Base-by-base conservation (phyloP, 2,329 filamentous ascomycete species). In the Chaetomiaceae sp. region DNA sequence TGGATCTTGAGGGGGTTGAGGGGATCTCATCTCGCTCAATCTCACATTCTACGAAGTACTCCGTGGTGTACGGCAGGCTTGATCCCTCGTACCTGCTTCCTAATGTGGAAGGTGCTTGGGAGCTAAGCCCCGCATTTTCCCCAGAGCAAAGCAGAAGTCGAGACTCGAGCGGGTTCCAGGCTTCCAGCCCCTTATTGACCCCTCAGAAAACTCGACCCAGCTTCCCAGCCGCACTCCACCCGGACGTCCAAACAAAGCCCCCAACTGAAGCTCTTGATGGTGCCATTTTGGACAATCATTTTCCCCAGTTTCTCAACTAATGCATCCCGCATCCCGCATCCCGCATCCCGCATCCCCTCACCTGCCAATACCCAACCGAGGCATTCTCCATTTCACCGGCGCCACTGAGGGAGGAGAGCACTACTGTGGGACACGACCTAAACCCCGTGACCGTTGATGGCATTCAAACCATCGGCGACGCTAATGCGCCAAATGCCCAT, bases 91-190 rank as follows among this genome's bases (percentile, higher is more conserved):
- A n/a, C n/a, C n/a, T n/a, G n/a, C n/a, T n/a, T n/a, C n/a, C n/a
- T n/a, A n/a, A n/a, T n/a, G n/a, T n/a, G n/a, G n/a, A n/a, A n/a
- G n/a, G n/a, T n/a, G n/a, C n/a, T n/a, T n/a, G n/a, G n/a, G n/a
- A 3, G 7, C 41, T 38, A n/a, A 40, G 23, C 37, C n/a, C 43
- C 49, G 27, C 37, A 43, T 19, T 43, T 51, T 51, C 49, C 49
- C 49, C 49, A 47, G 49, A 39, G n/a, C 23, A 21, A 44, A 23
- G 25, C 23, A 13, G 27, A 30, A 23, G 25, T 27, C 17, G 25
- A 27, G 25, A 27, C n/a, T n/a, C n/a, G n/a, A n/a, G 9, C 30
- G 23, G 43, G 33, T 39, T 39, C 43, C 41, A 5, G 19, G 20
- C 27, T 21, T n/a, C n/a, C n/a, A n/a, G n/a, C n/a, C n/a, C n/a